Evolutionary conservation across 2,329 filamentous ascomycete genomes (phyloP), one percentile per base, ranked within the genome.

Genomic region (Venturia asperata): DNA sequence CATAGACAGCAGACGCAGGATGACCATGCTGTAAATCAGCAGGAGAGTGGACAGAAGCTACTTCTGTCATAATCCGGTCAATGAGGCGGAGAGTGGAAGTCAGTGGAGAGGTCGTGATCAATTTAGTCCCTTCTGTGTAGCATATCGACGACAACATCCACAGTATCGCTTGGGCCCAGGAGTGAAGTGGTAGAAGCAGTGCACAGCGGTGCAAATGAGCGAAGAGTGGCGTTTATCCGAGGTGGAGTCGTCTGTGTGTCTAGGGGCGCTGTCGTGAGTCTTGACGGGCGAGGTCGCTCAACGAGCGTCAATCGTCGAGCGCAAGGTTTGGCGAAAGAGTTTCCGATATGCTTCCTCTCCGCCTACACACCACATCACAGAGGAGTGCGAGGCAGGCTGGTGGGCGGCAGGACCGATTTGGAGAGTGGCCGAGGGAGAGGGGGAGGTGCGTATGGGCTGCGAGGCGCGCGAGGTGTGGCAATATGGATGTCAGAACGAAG

Each of bases 51-150:
- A 76, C 68, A 69, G 75, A 74, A 70, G 75, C 73, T 71, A 76
- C 71, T 71, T 77, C 75, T 72, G 76, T 77, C 76, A 77, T 77
- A 74, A 71, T 77, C 73, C 73, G 72, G 70, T 72, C 70, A 68
- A 68, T 64, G 30, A 39, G 68, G 69, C 67, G 66, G 67, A 45
- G 69, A 64, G 69, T 72, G 67, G 68, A 71, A 65, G 69, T 70
- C 72, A 64, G 70, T 73, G 72, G 75, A 70, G 75, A 70, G 71
- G 71, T 70, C n/a, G 34, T 34, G 60, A 49, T 30, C 24, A 43
- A 30, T 61, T 64, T 45, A 63, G 61, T 41, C 21, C 27, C 19
- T 47, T 52, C 55, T 64, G 24, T 49, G 43, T 66, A 37, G 58
- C 66, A 66, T 66, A 66, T 60, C 66, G 66, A 37, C 63, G 63